These are phyloP conservation scores for Mycena rosella DNA, from an alignment of 768 basidiomycete species.

Conservation along the genomic window DNA sequence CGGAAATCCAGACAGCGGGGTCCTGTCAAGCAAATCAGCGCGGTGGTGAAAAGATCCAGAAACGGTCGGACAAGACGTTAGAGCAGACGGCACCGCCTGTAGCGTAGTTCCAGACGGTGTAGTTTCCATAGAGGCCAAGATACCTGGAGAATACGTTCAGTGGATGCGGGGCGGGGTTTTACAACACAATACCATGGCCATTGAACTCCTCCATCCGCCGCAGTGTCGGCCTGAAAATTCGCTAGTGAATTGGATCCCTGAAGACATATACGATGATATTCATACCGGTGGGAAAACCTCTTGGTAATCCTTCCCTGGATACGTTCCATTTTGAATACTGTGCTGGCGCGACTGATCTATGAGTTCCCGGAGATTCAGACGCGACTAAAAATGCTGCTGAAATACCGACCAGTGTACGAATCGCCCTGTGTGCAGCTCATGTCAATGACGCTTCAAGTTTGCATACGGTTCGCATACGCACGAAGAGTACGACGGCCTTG, in stretches of 20 bases:
- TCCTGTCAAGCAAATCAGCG: slow-evolving; percentile 4
- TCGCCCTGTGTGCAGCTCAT: slow-evolving; percentile 18
- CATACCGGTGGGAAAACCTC: slow-evolving; percentile 41
- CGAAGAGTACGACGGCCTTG: slow-evolving; percentile 33
- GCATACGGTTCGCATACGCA: background rate
- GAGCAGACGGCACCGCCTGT: slow-evolving; percentile 42
- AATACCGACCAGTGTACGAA: slow-evolving; percentile 28
- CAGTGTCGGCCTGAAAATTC: slow-evolving; percentile 33
- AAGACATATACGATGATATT: background rate
- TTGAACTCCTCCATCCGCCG: slow-evolving; percentile 42
- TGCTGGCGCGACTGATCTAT: slow-evolving; percentile 40
- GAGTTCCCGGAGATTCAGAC: background rate
- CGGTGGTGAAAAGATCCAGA: background rate
- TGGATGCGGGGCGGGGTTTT: too few species aligned
- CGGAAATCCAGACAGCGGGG: slow-evolving; percentile 9
- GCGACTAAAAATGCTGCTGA: background rate
- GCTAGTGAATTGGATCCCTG: background rate
- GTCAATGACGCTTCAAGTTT: background rate
- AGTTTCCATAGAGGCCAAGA: slow-evolving; percentile 40
- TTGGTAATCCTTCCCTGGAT: slow-evolving; percentile 41
- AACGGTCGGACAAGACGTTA: slow-evolving; percentile 26
- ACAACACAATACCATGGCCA: slow-evolving; percentile 38
- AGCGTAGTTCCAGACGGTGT: slow-evolving; percentile 43
- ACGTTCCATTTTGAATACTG: slow-evolving; percentile 40
- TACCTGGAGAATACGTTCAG: slow-evolving; percentile 19